Conservation (phyloP, 1,284 basidiomycete genomes). For the Apiotrichum akiyoshidainum region DNA sequence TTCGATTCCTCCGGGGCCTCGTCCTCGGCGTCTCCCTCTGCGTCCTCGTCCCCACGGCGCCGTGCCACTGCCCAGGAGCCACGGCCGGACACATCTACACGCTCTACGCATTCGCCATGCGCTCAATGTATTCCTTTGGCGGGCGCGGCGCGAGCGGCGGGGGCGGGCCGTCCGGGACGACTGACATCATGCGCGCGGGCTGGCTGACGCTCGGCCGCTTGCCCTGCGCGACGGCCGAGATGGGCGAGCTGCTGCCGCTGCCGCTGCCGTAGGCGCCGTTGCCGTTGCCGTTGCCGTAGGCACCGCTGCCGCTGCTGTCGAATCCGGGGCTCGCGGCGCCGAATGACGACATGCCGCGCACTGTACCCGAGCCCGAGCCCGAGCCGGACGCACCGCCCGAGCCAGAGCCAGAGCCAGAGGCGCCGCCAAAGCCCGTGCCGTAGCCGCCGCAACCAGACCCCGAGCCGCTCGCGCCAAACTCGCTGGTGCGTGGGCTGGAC, state of each 20-base stretch:
- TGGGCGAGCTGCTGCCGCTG: background rate
- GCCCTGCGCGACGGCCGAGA: background rate
- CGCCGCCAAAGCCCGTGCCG: no score
- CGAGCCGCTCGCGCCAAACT: background rate
- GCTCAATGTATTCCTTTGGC: constrained; percentile 42
- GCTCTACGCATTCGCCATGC: constrained; percentile 13
- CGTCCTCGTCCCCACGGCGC: no score
- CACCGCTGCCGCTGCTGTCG: no score
- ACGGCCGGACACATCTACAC: no score
- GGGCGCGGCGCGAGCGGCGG: constrained; percentile 45
- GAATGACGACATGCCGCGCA: background rate
- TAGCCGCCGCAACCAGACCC: background rate
- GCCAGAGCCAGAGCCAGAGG: no score
- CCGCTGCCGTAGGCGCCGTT: background rate
- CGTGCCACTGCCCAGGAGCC: no score
- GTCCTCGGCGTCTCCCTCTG: no score
- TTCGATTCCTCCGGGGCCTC: no score
- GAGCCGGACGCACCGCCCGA: no score
- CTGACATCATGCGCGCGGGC: background rate
- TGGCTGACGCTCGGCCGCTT: background rate
- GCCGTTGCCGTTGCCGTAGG: background rate
- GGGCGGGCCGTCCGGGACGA: constrained; percentile 27
- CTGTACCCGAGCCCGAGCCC: no score
- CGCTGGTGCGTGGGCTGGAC: constrained; percentile 21
- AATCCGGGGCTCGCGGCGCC: no score